Conservation (phyloP, 257 asterid genomes). For the Solanum tarijense region DNA sequence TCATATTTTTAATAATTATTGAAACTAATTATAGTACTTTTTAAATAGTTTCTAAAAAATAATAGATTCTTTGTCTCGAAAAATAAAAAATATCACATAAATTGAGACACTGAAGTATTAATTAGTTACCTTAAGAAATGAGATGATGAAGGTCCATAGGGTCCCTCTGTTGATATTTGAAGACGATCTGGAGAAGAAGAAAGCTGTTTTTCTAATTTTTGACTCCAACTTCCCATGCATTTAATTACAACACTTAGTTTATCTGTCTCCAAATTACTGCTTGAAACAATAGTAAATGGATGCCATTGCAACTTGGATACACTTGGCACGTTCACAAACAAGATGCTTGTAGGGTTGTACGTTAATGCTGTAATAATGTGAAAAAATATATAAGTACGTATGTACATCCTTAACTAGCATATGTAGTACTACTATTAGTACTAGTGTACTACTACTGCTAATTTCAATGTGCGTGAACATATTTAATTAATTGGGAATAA, state of each 20-base stretch:
- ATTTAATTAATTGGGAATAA: background rate
- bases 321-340: slow-evolving; percentile 27
- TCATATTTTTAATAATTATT: too few species aligned
- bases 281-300: slow-evolving; percentile 31
- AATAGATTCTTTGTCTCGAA: too few species aligned
- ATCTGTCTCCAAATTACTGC: slow-evolving; percentile 24
- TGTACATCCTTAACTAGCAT: background rate
- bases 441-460: background rate
- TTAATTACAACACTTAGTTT: slow-evolving; percentile 21
- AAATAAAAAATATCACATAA: too few species aligned
- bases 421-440: background rate
- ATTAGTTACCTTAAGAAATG: background rate
- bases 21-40: too few species aligned
- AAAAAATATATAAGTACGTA: background rate
- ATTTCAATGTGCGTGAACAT: background rate
- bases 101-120: too few species aligned
- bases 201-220: slow-evolving; percentile 21
- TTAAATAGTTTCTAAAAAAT: too few species aligned
- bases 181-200: slow-evolving; percentile 25
- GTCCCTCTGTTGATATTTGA: slow-evolving; percentile 51
- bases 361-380: slow-evolving; percentile 7
- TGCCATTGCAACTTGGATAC: slow-evolving; percentile 41
- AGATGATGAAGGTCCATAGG: slow-evolving; percentile 43
- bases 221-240: slow-evolving; percentile 27
- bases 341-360: slow-evolving; percentile 25